Conservation (phyloP, 305 asterid genomes). For the Plantago lanceolata region DNA sequence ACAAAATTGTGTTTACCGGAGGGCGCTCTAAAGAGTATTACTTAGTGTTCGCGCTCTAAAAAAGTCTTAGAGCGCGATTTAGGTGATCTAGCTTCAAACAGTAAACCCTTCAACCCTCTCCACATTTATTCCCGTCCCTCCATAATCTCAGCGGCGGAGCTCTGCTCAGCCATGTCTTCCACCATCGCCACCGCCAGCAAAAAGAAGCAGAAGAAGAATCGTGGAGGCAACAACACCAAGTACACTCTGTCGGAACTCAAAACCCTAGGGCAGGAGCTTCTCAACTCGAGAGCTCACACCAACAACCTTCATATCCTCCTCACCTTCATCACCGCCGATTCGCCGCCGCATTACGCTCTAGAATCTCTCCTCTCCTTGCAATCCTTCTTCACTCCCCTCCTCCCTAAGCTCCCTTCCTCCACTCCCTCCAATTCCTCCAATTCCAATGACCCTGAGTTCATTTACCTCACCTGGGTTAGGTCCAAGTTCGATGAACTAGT, state of each 20-base stretch:
- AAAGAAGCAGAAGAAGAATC: constrained; percentile 15
- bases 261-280: constrained; percentile 59
- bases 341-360: constrained; percentile 51
- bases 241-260: constrained; percentile 40
- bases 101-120: not conserved
- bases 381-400: constrained; percentile 69
- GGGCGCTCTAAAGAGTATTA: no score
- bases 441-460: constrained; percentile 43
- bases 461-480: constrained; percentile 71
- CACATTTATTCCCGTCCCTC: no score
- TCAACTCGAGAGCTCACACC: constrained; percentile 59
- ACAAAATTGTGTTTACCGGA: no score
- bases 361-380: constrained; percentile 78
- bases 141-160: no score
- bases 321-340: constrained; percentile 37
- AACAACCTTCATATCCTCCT: constrained; percentile 73
- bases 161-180: constrained; percentile 8
- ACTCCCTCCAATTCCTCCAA: constrained; percentile 23
- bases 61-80: no score
- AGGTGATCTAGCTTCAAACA: no score
- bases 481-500: constrained; percentile 71
- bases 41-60: no score
- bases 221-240: constrained; percentile 22
- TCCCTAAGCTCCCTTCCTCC: constrained; percentile 52
- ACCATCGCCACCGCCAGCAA: not conserved